Conservation (phyloP, 1,284 basidiomycete species). For the Uromyces viciae-fabae region DNA sequence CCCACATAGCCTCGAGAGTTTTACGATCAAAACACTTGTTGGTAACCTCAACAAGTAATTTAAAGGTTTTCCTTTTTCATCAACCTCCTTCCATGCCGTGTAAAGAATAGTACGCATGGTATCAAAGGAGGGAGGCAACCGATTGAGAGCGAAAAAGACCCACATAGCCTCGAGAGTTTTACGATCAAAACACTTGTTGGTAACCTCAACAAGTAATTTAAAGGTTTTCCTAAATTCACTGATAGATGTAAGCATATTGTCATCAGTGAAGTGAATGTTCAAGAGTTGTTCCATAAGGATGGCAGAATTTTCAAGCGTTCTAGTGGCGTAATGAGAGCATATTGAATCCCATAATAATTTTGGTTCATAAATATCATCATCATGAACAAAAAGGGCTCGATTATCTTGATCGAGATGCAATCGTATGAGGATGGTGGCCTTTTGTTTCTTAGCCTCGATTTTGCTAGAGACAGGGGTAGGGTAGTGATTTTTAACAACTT, state of each 20-base stretch:
- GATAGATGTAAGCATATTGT: no score
- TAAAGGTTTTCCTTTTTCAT: neutral
- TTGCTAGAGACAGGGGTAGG: no score
- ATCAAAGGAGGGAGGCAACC: neutral
- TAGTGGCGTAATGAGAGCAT: neutral
- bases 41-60: neutral
- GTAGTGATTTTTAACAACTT: neutral
- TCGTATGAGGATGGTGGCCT: conserved; percentile 1
- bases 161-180: neutral
- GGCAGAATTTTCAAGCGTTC: neutral
- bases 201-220: neutral
- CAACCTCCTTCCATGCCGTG: neutral
- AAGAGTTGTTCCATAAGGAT: no score
- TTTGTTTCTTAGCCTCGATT: neutral
- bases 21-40: neutral
- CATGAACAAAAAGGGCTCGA: neutral
- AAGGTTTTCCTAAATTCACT: neutral
- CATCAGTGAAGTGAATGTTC: neutral
- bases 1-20: neutral
- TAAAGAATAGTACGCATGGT: neutral
- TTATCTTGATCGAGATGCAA: neutral
- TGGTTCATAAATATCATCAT: neutral
- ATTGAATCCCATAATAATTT: neutral
- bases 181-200: neutral
- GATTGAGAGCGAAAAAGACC: neutral